A percentile compares a stretch with the other conserved stretches of the same genome.
These are phyloP conservation scores for Penicillium sp. DNA, from an alignment of 2,329 filamentous ascomycete species.

Conservation along the genomic window DNA sequence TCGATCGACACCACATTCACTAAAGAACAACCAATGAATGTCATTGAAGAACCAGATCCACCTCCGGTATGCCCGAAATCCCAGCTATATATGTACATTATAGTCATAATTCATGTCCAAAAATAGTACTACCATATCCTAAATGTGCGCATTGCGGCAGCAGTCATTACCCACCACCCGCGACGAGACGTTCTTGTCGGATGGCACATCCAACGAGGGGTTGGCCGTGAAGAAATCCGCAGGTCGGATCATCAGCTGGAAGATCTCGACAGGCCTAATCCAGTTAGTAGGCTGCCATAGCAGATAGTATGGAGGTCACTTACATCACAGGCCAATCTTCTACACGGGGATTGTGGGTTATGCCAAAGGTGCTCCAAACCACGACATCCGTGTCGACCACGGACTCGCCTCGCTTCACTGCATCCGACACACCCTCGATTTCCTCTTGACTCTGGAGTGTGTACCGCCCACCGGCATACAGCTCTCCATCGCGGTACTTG, in stretches of 20 bases:
- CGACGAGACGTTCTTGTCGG: conserved; percentile 30
- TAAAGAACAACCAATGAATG: too few species aligned
- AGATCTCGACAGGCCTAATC: conserved; percentile 31
- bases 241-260: conserved; percentile 40
- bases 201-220: conserved; percentile 47
- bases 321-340: conserved; percentile 42
- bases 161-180: conserved; percentile 26
- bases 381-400: conserved; percentile 38
- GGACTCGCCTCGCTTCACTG: conserved; percentile 25
- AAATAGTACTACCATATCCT: too few species aligned
- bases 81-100: too few species aligned
- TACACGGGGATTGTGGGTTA: conserved; percentile 39
- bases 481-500: conserved; percentile 44
- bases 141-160: conserved; percentile 28
- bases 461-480: conserved; percentile 47
- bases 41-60: too few species aligned
- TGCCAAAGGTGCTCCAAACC: conserved; percentile 39
- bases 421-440: conserved; percentile 28
- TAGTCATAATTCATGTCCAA: too few species aligned
- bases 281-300: too few species aligned
- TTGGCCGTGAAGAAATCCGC: conserved; percentile 49
- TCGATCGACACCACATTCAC: too few species aligned
- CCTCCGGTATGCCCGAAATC: too few species aligned
- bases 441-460: conserved; percentile 45
- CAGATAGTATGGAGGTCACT: too few species aligned